These are phyloP conservation scores for Talaromyces verruculosus DNA, from an alignment of 2,329 filamentous ascomycete species.

Conservation along the genomic window DNA sequence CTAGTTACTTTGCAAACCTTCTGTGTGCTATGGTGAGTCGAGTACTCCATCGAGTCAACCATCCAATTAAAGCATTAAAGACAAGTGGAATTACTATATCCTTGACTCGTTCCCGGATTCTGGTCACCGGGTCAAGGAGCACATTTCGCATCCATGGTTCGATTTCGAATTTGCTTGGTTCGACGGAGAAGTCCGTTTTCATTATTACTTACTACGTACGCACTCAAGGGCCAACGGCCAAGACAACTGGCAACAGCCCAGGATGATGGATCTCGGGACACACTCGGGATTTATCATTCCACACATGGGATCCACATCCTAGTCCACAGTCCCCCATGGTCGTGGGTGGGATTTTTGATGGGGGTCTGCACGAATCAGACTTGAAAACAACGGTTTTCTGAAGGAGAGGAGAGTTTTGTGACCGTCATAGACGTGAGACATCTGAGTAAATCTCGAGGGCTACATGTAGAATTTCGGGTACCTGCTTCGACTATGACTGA, in stretches of 20 bases:
- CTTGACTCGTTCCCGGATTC: neutral
- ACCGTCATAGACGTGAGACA: neutral
- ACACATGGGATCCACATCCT: constrained; percentile 11
- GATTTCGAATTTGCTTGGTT: neutral
- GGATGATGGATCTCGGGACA: constrained; percentile 8
- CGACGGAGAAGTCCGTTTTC: constrained; percentile 1
- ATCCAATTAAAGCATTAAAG: neutral
- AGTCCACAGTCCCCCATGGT: neutral
- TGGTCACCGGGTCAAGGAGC: neutral
- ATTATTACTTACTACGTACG: neutral
- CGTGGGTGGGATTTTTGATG: neutral
- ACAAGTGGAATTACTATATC: neutral
- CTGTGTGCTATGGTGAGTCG: neutral
- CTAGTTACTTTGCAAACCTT: neutral
- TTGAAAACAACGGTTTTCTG: neutral
- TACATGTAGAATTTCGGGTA: neutral
- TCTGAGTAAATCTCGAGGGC: neutral
- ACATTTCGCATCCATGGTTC: constrained; percentile 1
- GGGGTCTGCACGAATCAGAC: neutral
- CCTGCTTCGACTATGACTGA: constrained; percentile 1
- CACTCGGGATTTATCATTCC: neutral
- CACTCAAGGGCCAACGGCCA: neutral
- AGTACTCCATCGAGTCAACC: neutral
- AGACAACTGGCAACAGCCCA: neutral
- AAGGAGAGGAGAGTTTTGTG: neutral